Evolutionary conservation across 805 yeast species (phyloP).

Genomic region (Wickerhamiella vanderwaltii): DNA sequence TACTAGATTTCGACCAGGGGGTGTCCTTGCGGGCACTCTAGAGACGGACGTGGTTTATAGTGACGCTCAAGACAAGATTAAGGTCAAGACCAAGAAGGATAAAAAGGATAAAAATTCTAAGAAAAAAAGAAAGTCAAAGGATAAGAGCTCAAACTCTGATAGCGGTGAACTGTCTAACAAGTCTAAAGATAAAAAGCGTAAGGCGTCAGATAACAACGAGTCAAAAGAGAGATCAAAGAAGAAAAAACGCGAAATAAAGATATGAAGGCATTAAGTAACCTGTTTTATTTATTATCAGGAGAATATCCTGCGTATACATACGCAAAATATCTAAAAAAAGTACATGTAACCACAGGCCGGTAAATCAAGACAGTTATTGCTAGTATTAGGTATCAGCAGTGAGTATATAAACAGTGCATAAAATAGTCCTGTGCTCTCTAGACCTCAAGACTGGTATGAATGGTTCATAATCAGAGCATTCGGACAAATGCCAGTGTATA

Average conservation of each 20-base stretch:
- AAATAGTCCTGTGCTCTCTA: no score
- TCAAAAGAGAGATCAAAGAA: conserved; percentile 6
- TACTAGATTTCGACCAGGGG: conserved; percentile 77
- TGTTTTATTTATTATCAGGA: no score
- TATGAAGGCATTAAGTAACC: no score
- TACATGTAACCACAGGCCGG: no score
- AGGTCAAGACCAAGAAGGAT: conserved; percentile 12
- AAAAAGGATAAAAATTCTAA: conserved; percentile 8
- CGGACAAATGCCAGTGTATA: no score
- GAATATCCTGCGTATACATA: no score
- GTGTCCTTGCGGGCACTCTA: conserved; percentile 63
- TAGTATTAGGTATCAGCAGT: no score
- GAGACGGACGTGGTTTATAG: conserved; percentile 1
- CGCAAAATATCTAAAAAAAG: no score
- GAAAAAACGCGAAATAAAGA: conserved; percentile 2
- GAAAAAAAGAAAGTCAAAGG: not conserved
- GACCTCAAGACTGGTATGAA: no score
- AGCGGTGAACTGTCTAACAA: conserved; percentile 2
- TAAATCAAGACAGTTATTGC: no score
- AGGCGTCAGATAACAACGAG: conserved; percentile 7
- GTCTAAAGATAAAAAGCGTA: not conserved
- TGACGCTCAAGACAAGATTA: not conserved
- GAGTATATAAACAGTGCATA: no score
- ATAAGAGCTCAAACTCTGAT: conserved; percentile 2
- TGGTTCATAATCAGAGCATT: no score